Conservation (phyloP, 2,329 filamentous ascomycete species). For the Zasmidium cellare region DNA sequence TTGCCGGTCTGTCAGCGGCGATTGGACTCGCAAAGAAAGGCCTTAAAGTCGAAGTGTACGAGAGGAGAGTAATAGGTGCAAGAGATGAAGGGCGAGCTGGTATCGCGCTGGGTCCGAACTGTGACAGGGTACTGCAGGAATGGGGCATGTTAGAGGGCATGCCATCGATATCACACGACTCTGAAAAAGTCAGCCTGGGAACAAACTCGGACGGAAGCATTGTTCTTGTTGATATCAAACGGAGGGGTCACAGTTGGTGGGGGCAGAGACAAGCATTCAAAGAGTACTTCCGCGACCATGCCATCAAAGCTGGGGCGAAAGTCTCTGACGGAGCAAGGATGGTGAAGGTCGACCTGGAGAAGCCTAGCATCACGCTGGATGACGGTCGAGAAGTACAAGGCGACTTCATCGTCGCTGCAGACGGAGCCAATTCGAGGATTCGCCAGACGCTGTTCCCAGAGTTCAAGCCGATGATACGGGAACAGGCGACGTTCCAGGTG, state of each 20-base stretch:
- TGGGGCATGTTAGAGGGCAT: slow-evolving; percentile 3
- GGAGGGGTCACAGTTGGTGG: not conserved
- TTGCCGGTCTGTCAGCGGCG: slow-evolving; percentile 8
- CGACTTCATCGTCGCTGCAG: slow-evolving; percentile 3
- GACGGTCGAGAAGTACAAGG: not conserved
- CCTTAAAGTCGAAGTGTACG: slow-evolving; percentile 4
- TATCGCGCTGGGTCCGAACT: slow-evolving; percentile 6
- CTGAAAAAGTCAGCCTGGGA: not conserved
- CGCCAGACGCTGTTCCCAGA: slow-evolving; percentile 2
- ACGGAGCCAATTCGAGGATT: slow-evolving; percentile 3
- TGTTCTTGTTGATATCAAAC: not conserved
- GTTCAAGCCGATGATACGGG: not conserved
- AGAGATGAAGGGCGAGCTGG: slow-evolving; percentile 4
- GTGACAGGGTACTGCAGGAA: not conserved
- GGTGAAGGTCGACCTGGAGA: not conserved
- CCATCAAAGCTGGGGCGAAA: not conserved
- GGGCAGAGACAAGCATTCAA: slow-evolving; percentile 3
- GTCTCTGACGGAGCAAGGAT: slow-evolving; percentile 3
- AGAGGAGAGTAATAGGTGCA: not conserved
- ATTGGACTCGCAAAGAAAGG: slow-evolving; percentile 7
- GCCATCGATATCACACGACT: slow-evolving; percentile 3
- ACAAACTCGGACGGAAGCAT: not conserved
- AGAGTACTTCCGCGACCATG: slow-evolving; percentile 1
- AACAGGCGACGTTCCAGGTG: slow-evolving; percentile 2
- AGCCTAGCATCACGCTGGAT: not conserved